phyloP scores from a whole-genome alignment of 371 early-diverging fungal species.

The Mortierella sp. region DNA sequence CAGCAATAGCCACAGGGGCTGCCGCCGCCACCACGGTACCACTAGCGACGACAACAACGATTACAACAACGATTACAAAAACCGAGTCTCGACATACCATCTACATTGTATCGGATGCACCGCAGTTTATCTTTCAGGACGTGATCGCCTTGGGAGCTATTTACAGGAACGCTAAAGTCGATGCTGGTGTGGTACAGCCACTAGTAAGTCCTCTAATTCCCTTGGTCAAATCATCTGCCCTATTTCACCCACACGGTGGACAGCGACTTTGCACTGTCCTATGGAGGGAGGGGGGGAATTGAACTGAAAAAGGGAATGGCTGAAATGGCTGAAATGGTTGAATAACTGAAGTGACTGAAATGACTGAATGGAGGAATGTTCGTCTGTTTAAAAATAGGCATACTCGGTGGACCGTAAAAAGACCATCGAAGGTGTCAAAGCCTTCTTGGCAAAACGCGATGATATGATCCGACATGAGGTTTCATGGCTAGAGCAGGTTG shows the following conservation, averaged over 20 bases:
- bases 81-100: conserved; percentile 62
- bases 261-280: too few relatives aligned
- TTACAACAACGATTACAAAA: conserved; percentile 1
- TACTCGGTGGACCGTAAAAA: conserved; percentile 75
- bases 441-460: conserved; percentile 61
- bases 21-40: background rate
- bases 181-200: conserved; percentile 78
- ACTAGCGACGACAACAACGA: background rate
- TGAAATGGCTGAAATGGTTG: too few relatives aligned
- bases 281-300: too few relatives aligned
- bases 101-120: conserved; percentile 72
- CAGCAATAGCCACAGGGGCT: background rate
- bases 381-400: too few relatives aligned
- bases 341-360: too few relatives aligned
- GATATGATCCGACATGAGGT: conserved; percentile 61
- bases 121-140: conserved; percentile 72
- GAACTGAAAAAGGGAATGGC: too few relatives aligned
- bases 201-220: conserved; percentile 43
- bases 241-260: too few relatives aligned
- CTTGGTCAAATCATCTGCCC: too few relatives aligned
- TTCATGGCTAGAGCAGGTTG: conserved; percentile 64
- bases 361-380: too few relatives aligned
- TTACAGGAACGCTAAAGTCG: conserved; percentile 70
- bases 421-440: conserved; percentile 63
- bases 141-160: conserved; percentile 64